Percentiles rank a stretch among this genome's conserved stretches.
Conservation (phyloP, 768 basidiomycete species). For the Kwoniella botswanensis region DNA sequence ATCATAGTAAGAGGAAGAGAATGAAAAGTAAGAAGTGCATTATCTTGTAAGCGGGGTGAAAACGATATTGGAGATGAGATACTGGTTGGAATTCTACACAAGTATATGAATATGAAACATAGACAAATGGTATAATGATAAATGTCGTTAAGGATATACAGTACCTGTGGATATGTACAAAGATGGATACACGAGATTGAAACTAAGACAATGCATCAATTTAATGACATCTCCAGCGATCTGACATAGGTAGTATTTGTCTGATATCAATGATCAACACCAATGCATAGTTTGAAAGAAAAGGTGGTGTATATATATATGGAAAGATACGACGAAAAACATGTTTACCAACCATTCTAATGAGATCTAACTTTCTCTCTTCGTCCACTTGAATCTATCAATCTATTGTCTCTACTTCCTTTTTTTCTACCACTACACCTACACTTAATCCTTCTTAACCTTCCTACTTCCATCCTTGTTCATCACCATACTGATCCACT, state of each 20-base stretch:
- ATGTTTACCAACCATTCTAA: not conserved
- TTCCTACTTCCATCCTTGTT: not conserved
- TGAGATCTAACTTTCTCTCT: not conserved
- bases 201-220: no score
- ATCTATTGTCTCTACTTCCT: no score
- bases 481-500: constrained; percentile 61
- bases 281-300: not conserved
- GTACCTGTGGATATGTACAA: not conserved
- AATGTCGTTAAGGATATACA: no score
- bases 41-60: constrained; percentile 9
- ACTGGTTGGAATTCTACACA: not conserved
- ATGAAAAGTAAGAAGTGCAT: constrained; percentile 26
- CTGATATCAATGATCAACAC: not conserved
- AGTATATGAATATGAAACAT: no score
- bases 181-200: no score
- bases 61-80: not conserved
- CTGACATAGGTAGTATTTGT: no score
- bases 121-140: no score
- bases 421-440: no score
- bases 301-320: not conserved
- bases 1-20: constrained; percentile 1
- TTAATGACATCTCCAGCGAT: no score
- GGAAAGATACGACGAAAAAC: not conserved
- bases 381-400: not conserved
- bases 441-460: not conserved